phyloP scores from a whole-genome alignment of 352 stramenopile species.

The Phytophthora constricta region DNA sequence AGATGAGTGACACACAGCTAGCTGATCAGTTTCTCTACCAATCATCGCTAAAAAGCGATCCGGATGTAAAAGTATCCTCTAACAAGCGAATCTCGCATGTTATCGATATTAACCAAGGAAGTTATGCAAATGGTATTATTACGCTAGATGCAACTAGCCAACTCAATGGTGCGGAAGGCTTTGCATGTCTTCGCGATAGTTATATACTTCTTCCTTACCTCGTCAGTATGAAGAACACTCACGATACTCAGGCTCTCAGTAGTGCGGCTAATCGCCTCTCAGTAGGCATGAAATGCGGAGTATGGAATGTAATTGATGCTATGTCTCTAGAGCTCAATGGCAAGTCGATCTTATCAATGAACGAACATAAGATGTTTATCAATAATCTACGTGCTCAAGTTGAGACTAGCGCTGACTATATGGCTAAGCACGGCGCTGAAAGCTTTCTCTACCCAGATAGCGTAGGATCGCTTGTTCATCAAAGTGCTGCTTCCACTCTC shows the following conservation, averaged over 20 bases:
- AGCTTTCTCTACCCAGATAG: constrained; percentile 3
- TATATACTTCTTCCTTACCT: constrained; percentile 1
- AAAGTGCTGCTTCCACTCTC: not conserved
- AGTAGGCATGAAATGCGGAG: not conserved
- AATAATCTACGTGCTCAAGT: constrained; percentile 7
- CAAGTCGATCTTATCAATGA: not conserved
- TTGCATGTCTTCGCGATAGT: constrained; percentile 1
- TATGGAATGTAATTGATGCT: constrained; percentile 8
- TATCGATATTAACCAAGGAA: constrained; percentile 10
- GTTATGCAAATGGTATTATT: constrained; percentile 6
- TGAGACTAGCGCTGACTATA: not conserved
- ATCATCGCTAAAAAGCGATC: constrained; percentile 4
- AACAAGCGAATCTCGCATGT: constrained; percentile 1
- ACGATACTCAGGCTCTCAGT: not conserved
- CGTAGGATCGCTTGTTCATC: not conserved
- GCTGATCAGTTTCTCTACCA: constrained; percentile 11
- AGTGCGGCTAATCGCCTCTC: constrained; percentile 1
- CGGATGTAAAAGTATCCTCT: not conserved
- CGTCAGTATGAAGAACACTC: constrained; percentile 2
- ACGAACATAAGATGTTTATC: not conserved
- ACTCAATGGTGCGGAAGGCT: constrained; percentile 4
- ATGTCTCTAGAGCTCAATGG: constrained; percentile 10
- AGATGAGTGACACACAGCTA: constrained; percentile 1
- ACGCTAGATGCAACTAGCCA: constrained; percentile 4
- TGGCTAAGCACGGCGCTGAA: constrained; percentile 4